Base-by-base conservation (phyloP, 495 filamentous ascomycete genomes). In the Podospora sp. region DNA sequence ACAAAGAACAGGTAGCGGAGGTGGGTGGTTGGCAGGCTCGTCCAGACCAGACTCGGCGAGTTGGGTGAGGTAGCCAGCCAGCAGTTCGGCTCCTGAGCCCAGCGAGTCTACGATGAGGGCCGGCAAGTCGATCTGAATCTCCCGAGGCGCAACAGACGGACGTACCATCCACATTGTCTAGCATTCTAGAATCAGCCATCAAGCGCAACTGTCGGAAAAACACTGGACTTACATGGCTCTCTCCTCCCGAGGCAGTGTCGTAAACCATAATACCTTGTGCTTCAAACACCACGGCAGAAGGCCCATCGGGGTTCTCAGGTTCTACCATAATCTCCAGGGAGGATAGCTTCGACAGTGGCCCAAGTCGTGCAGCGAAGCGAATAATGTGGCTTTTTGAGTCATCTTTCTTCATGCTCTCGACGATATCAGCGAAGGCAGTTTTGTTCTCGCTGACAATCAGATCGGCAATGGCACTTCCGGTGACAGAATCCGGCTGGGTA, bases 151-250 rank as follows among this genome's bases (percentile, higher is more conserved):
- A 35, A 92, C 87, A 77, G 92, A 93, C n/a, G 93, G 96, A 71
- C 94, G 90, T 63, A 99, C 86, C 92, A 98, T 98, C 95, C 95
- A 99, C 95, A 99, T 99, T 46, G 94, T 96, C 94, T 97, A 71
- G 49, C 50, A 68, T 21, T 21, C 67, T 24, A 18, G 51, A 18
- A 46, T 81, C 21, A 81, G 72, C 40, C 16, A 24, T 33, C 46
- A 26, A 67, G 65, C 24, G 36, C 22, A 53, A 60, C 57, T 26
- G 55, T 55, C 52, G 55, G 6, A 26, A 52, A 53, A 40, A 12
- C 21, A 27, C 69, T 26, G 40, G 25, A 85, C 93, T 79, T 85
- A 97, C 94, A 83, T 98, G 94, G 71, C 92, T 95, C 69, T 92
- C 89, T 55, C 89, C 91, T 61, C 93, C 92, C 50, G 92, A 90